A percentile compares a stretch with the other conserved stretches of the same genome.
Evolutionary conservation across 441 rosid genomes (phyloP).

Genomic region (Lepidium campestre): DNA sequence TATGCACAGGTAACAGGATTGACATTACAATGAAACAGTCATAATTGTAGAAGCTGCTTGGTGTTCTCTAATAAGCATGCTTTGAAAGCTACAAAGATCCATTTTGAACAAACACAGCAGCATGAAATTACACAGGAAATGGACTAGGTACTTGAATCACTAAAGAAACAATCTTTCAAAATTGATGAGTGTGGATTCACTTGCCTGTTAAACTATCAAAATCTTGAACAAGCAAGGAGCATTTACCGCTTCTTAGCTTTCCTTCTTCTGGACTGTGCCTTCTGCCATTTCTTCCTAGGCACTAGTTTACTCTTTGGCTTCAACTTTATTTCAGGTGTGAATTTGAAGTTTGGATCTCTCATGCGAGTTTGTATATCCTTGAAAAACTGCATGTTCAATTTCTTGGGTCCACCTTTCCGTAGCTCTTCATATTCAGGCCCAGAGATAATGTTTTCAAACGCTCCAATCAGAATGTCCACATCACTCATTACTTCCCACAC

Average conservation of each 20-base stretch:
- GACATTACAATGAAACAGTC: slow-evolving; percentile 1
- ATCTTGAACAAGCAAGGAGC: not conserved
- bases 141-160: not conserved
- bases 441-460: slow-evolving; percentile 81
- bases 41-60: not conserved
- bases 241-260: slow-evolving; percentile 71
- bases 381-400: slow-evolving; percentile 80
- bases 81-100: not conserved
- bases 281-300: slow-evolving; percentile 83
- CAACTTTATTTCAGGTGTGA: slow-evolving; percentile 78
- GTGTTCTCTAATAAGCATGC: not conserved
- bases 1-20: not conserved
- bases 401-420: slow-evolving; percentile 86
- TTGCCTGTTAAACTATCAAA: not conserved
- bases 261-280: slow-evolving; percentile 70
- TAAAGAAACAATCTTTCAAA: not conserved
- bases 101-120: not conserved
- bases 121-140: not conserved
- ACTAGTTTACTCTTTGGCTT: slow-evolving; percentile 85
- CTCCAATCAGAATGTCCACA: slow-evolving; percentile 73
- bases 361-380: slow-evolving; percentile 86
- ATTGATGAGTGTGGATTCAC: not conserved
- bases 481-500: slow-evolving; percentile 98
- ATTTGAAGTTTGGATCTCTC: slow-evolving; percentile 88
- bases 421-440: slow-evolving; percentile 96